phyloP scores from a whole-genome alignment of 306 rosid genomes.

The Bauhinia variegata region DNA sequence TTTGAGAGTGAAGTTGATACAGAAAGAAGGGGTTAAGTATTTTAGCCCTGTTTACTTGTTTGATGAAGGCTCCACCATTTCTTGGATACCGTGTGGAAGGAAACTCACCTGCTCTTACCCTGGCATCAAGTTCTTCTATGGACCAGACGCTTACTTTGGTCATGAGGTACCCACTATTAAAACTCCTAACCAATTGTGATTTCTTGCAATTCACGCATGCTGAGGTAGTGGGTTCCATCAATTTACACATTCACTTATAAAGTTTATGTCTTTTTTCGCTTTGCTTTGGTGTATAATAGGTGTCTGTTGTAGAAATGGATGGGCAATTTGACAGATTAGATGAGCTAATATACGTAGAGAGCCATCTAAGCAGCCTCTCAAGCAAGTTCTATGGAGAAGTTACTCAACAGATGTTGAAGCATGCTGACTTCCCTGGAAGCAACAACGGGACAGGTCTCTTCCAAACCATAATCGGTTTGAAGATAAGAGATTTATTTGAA shows the following conservation, averaged over 20 bases:
- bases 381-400: conserved; percentile 96
- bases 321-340: conserved; percentile 99
- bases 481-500: conserved; percentile 88
- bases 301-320: conserved; percentile 95
- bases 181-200: no score
- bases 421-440: conserved; percentile 93
- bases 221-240: not conserved
- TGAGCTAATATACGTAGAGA: conserved; percentile 93
- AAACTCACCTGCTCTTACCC: conserved; percentile 99
- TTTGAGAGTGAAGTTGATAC: conserved; percentile 85
- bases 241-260: not conserved
- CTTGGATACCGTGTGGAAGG: conserved; percentile 99
- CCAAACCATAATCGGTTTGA: conserved; percentile 93
- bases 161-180: conserved; percentile 70
- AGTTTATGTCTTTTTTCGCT: not conserved
- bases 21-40: conserved; percentile 83
- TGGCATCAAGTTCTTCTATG: conserved; percentile 90
- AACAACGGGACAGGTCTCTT: conserved; percentile 97
- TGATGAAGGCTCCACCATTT: conserved; percentile 92
- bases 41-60: conserved; percentile 94
- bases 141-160: conserved; percentile 78
- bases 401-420: conserved; percentile 99
- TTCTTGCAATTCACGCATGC: not conserved
- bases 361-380: conserved; percentile 92
- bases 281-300: conserved; percentile 46